Evolutionary conservation across 768 basidiomycete species (phyloP).

Genomic region (Chlorophyllum brunneum): DNA sequence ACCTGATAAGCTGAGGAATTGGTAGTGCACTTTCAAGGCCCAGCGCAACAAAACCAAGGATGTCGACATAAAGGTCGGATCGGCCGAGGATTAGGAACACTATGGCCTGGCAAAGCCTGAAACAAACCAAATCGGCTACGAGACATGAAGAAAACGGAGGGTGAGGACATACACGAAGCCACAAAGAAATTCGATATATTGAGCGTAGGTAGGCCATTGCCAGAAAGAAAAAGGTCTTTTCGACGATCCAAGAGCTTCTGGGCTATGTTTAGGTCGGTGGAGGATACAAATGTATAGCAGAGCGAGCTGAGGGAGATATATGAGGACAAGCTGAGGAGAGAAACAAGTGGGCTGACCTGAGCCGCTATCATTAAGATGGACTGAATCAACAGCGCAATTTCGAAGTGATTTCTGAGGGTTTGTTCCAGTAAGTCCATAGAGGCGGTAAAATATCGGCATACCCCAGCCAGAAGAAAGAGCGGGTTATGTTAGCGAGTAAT

Average conservation of each 20-base stretch:
- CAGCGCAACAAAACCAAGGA: slow-evolving; percentile 73
- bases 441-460: slow-evolving; percentile 17
- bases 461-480: slow-evolving; percentile 92
- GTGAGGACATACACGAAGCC: slow-evolving; percentile 57
- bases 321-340: slow-evolving; percentile 5
- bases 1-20: slow-evolving; percentile 81
- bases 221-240: slow-evolving; percentile 73
- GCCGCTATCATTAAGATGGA: slow-evolving; percentile 82
- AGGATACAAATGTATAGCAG: slow-evolving; percentile 79
- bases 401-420: slow-evolving; percentile 54
- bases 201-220: slow-evolving; percentile 78
- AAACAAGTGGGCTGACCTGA: slow-evolving; percentile 46
- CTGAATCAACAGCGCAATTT: slow-evolving; percentile 73
- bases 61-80: slow-evolving; percentile 51
- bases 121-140: neutral
- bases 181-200: slow-evolving; percentile 81
- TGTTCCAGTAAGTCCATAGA: slow-evolving; percentile 4
- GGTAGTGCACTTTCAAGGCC: slow-evolving; percentile 87
- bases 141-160: neutral
- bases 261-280: slow-evolving; percentile 58
- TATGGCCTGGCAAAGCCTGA: slow-evolving; percentile 65
- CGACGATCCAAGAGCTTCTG: slow-evolving; percentile 57
- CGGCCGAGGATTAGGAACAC: slow-evolving; percentile 71
- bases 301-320: slow-evolving; percentile 46
- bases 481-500: slow-evolving; percentile 78